Evolutionary conservation across 2,329 filamentous ascomycete genomes (phyloP).

Genomic region (Diplodia mutila): DNA sequence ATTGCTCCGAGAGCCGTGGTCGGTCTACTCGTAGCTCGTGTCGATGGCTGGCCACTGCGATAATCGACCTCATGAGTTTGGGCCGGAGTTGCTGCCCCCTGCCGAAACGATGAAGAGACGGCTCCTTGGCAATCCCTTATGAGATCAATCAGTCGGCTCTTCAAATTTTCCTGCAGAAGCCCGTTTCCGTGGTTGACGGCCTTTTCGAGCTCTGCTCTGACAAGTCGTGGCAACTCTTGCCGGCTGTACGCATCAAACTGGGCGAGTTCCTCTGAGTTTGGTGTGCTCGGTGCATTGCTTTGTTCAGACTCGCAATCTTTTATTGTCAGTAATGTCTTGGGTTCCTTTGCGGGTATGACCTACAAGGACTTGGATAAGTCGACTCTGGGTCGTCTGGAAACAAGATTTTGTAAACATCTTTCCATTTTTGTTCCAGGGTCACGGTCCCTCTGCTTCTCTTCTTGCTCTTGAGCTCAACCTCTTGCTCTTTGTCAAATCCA

Average conservation of each 20-base stretch:
- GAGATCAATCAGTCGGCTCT: background rate
- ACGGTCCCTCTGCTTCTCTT: background rate
- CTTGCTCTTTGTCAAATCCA: background rate
- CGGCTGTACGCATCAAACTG: background rate
- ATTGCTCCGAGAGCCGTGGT: background rate
- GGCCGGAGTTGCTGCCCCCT: background rate
- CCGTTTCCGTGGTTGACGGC: background rate
- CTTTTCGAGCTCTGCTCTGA: background rate
- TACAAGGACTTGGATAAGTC: background rate
- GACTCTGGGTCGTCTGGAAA: background rate
- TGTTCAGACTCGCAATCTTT: background rate
- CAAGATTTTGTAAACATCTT: background rate
- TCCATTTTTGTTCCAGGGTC: background rate
- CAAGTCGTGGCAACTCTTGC: background rate
- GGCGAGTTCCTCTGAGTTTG: background rate
- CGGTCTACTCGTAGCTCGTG: background rate
- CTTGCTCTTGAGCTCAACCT: background rate
- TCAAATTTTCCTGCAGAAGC: background rate
- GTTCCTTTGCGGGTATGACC: background rate
- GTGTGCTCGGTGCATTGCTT: background rate
- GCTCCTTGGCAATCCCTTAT: background rate
- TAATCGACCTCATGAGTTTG: background rate
- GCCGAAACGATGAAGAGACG: background rate
- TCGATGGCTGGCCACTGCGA: background rate
- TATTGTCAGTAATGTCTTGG: background rate